Percentiles rank a stretch among this genome's conserved stretches.
phyloP scores from a whole-genome alignment of 1,284 basidiomycete species.

The Moesziomyces aphidis region DNA sequence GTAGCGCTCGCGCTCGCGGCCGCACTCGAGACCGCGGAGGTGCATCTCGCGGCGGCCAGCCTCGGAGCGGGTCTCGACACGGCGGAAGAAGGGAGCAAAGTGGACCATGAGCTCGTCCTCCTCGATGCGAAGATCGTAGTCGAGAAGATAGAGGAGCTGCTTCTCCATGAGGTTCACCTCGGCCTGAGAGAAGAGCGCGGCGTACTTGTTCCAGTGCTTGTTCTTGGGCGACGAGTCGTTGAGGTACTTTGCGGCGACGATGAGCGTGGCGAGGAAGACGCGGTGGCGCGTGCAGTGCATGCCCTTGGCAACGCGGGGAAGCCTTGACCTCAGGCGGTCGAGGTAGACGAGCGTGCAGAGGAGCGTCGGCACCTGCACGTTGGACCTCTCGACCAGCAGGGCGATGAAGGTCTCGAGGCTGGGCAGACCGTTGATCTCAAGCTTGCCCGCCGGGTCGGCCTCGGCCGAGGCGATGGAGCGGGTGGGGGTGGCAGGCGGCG shows the following conservation, averaged over 20 bases:
- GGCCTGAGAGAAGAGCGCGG: slow-evolving; percentile 74
- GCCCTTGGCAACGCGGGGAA: slow-evolving; percentile 87
- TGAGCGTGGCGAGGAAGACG: slow-evolving; percentile 93
- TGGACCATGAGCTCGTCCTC: slow-evolving; percentile 66
- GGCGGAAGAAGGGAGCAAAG: slow-evolving; percentile 67
- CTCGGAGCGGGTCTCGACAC: slow-evolving; percentile 61
- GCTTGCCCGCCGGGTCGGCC: slow-evolving; percentile 68
- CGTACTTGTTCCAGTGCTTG: slow-evolving; percentile 79
- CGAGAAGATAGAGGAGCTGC: slow-evolving; percentile 72
- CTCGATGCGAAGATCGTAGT: slow-evolving; percentile 67
- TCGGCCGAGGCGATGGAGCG: slow-evolving; percentile 55
- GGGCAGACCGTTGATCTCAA: slow-evolving; percentile 71
- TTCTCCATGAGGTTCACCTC: slow-evolving; percentile 95
- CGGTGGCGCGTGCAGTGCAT: slow-evolving; percentile 93
- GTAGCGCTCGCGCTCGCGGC: slow-evolving; percentile 65
- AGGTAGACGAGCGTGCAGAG: slow-evolving; percentile 93
- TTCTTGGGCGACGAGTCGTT: slow-evolving; percentile 92
- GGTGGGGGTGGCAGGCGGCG: slow-evolving; percentile 60
- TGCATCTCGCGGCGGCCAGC: slow-evolving; percentile 66
- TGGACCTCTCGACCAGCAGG: slow-evolving; percentile 83
- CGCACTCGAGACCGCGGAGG: slow-evolving; percentile 64
- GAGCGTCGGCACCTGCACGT: slow-evolving; percentile 91
- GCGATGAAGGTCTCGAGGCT: slow-evolving; percentile 88
- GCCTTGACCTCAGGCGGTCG: slow-evolving; percentile 82
- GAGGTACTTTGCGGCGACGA: slow-evolving; percentile 96